A percentile compares a stretch with the other conserved stretches of the same genome.
Conservation (phyloP, 1,139 yeast species). For the Candida sojae region DNA sequence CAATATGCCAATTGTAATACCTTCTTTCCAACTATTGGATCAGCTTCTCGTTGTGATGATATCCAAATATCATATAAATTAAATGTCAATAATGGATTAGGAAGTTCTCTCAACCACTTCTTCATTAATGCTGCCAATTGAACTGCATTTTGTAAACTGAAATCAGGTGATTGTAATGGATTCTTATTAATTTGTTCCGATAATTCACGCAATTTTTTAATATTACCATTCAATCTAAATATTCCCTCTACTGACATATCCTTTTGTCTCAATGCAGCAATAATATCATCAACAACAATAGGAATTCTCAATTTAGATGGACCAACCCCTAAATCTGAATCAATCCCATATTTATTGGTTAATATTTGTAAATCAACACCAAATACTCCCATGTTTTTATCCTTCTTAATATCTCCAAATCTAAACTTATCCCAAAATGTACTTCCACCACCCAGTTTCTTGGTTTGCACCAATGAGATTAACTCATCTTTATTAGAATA, state of each 20-base stretch:
- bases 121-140: conserved; percentile 94
- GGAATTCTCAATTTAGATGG: conserved; percentile 83
- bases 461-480: conserved; percentile 53
- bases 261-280: conserved; percentile 81
- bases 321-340: conserved; percentile 85
- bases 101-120: conserved; percentile 88
- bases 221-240: conserved; percentile 94
- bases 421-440: conserved; percentile 78
- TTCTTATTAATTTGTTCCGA: conserved; percentile 73
- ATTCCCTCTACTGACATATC: conserved; percentile 98
- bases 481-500: conserved; percentile 54
- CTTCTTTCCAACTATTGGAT: conserved; percentile 51
- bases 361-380: conserved; percentile 76
- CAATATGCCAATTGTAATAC: conserved; percentile 73
- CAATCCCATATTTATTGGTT: conserved; percentile 78
- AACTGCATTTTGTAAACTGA: conserved; percentile 79
- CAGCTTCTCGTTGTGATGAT: conserved; percentile 61
- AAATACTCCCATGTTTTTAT: conserved; percentile 54
- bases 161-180: conserved; percentile 73
- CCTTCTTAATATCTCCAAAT: conserved; percentile 34
- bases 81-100: conserved; percentile 84
- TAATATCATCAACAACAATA: conserved; percentile 80
- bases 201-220: conserved; percentile 74
- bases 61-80: conserved; percentile 81
- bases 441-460: conserved; percentile 38